Percentiles rank a stretch among this genome's conserved stretches.
Conservation (phyloP, 345 rosid species). For the Cardiospermum halicacabum region DNA sequence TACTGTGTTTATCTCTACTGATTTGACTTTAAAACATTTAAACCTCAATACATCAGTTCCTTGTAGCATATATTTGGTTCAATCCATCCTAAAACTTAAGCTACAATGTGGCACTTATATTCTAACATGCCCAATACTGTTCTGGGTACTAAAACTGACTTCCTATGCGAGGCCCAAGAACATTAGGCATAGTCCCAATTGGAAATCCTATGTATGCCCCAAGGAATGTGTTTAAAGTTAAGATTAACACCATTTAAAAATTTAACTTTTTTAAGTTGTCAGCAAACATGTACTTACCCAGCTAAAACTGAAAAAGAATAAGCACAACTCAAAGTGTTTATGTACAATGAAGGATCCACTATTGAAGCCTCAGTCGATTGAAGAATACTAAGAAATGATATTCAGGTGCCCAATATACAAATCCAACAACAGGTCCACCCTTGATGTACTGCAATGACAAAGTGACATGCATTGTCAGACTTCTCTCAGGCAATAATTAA, state of each 20-base stretch:
- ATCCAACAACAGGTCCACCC: conserved; percentile 96
- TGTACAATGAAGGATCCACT: conserved; percentile 38
- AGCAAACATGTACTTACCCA: conserved; percentile 24
- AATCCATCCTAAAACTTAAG: neutral
- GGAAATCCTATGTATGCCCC: neutral
- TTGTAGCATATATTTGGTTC: neutral
- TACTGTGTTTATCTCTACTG: neutral
- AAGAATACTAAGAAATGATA: conserved; percentile 92
- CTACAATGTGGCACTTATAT: too few species aligned
- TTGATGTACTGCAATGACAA: conserved; percentile 59
- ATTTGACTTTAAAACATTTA: neutral
- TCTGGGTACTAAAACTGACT: neutral
- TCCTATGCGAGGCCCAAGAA: neutral
- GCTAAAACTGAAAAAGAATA: conserved; percentile 15
- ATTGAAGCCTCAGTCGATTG: conserved; percentile 73
- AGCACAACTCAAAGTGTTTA: conserved; percentile 15
- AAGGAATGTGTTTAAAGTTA: neutral
- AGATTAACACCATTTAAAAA: neutral
- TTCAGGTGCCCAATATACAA: conserved; percentile 94
- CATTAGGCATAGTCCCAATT: neutral
- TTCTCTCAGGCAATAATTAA: conserved; percentile 1
- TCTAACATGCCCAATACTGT: neutral
- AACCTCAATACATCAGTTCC: neutral
- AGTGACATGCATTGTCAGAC: conserved; percentile 14
- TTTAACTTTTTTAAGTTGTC: neutral